phyloP scores from a whole-genome alignment of 768 basidiomycete genomes.

The Rhizopogon vinicolor region DNA sequence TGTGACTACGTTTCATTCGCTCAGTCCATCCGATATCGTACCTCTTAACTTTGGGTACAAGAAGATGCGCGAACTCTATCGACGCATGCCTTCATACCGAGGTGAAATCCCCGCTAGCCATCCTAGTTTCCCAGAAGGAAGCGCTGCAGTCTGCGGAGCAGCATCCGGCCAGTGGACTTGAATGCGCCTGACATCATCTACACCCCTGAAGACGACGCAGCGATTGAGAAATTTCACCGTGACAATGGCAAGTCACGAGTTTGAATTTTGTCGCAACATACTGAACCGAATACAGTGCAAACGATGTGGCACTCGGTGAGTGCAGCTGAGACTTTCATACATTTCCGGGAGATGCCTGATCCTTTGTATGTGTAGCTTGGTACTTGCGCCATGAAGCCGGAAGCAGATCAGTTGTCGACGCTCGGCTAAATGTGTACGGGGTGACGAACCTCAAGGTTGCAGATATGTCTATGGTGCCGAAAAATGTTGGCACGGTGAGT shows the following conservation, averaged over 20 bases:
- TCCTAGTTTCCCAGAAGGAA: constrained; percentile 14
- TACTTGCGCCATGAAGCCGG: constrained; percentile 65
- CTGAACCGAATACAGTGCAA: constrained; percentile 12
- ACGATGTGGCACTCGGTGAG: constrained; percentile 31
- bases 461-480: constrained; percentile 40
- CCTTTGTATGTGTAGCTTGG: constrained; percentile 37
- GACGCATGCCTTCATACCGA: constrained; percentile 39
- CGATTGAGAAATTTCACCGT: no score
- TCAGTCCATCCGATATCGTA: constrained; percentile 22
- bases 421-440: constrained; percentile 60
- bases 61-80: constrained; percentile 18
- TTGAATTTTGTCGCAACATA: no score
- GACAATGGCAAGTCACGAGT: no score
- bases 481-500: constrained; percentile 31
- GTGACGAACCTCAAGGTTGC: constrained; percentile 55
- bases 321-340: background rate
- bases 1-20: background rate
- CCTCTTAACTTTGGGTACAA: constrained; percentile 24
- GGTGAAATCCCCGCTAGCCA: constrained; percentile 23
- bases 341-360: background rate
- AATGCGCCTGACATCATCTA: constrained; percentile 6
- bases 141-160: constrained; percentile 21
- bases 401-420: constrained; percentile 53
- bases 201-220: background rate
- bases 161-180: constrained; percentile 15